A percentile compares a stretch with the other conserved stretches of the same genome.
Evolutionary conservation across 192 early-diverging fungal genomes (phyloP).

Genomic region (Podila clonocystis): DNA sequence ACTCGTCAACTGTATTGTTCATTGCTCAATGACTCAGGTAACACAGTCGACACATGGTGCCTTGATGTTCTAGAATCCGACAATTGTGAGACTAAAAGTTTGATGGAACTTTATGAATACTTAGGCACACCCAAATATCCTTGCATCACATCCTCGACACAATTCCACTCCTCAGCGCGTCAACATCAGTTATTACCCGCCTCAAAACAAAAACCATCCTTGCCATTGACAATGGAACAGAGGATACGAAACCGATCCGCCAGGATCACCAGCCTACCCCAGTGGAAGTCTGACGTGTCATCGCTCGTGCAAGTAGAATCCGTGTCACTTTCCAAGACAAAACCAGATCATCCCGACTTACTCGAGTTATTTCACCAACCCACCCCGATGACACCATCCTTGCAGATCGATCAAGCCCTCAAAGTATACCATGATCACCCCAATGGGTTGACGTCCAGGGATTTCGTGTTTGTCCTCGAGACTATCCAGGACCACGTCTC

Average conservation of each 20-base stretch:
- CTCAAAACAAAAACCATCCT: background rate
- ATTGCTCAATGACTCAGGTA: background rate
- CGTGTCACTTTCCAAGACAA: background rate
- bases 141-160: background rate
- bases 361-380: background rate
- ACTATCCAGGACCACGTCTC: conserved; percentile 22
- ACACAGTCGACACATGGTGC: background rate
- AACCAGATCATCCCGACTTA: background rate
- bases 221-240: background rate
- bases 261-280: background rate
- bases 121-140: too few relatives aligned
- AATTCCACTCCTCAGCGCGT: background rate
- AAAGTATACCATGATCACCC: background rate
- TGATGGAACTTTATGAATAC: too few relatives aligned
- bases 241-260: conserved; percentile 3
- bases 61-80: too few relatives aligned
- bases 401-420: background rate
- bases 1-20: background rate
- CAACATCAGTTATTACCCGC: background rate
- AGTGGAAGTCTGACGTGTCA: background rate
- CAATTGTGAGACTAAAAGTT: too few relatives aligned
- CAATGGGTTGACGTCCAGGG: conserved; percentile 3
- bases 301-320: background rate
- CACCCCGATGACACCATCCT: background rate
- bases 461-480: conserved; percentile 32